A percentile compares a stretch with the other conserved stretches of the same genome.
These are phyloP conservation scores for Striga asiatica DNA, from an alignment of 257 asterid species.

Conservation along the genomic window DNA sequence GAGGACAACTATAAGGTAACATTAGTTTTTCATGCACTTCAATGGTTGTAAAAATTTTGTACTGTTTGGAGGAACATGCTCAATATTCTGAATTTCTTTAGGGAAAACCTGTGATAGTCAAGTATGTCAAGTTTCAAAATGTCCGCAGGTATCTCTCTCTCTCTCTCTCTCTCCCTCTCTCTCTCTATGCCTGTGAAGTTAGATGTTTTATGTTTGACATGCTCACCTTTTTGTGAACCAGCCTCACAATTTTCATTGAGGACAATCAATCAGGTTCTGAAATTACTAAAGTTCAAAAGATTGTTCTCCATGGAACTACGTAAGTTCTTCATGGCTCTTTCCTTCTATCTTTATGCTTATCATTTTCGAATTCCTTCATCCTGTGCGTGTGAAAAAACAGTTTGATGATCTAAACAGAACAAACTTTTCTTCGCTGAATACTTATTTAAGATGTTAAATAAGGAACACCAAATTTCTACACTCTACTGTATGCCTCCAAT, in stretches of 20 bases:
- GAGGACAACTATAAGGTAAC: conserved; percentile 84
- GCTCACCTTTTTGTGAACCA: conserved; percentile 23
- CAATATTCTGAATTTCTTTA: conserved; percentile 15
- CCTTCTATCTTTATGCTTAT: neutral
- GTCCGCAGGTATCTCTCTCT: conserved; percentile 60
- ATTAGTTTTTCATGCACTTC: neutral
- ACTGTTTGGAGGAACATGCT: conserved; percentile 8
- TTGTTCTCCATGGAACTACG: conserved; percentile 82
- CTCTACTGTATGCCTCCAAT: too few species aligned
- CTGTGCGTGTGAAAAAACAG: too few species aligned
- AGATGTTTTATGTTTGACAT: neutral
- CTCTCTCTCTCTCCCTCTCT: too few species aligned
- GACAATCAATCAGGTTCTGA: conserved; percentile 88
- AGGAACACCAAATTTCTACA: too few species aligned
- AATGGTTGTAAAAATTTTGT: neutral
- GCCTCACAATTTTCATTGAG: conserved; percentile 89
- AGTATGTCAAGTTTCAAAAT: conserved; percentile 80
- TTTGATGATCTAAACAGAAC: too few species aligned
- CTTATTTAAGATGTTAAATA: too few species aligned
- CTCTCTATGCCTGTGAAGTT: neutral
- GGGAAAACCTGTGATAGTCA: conserved; percentile 62
- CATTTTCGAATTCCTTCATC: too few species aligned
- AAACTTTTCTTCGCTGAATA: too few species aligned
- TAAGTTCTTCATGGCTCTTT: conserved; percentile 35
- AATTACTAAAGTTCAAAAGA: conserved; percentile 73